Percentiles rank a stretch among this genome's conserved stretches.
Evolutionary conservation across 208 protist species (phyloP).

Genomic region (Leishmania aethiopica): DNA sequence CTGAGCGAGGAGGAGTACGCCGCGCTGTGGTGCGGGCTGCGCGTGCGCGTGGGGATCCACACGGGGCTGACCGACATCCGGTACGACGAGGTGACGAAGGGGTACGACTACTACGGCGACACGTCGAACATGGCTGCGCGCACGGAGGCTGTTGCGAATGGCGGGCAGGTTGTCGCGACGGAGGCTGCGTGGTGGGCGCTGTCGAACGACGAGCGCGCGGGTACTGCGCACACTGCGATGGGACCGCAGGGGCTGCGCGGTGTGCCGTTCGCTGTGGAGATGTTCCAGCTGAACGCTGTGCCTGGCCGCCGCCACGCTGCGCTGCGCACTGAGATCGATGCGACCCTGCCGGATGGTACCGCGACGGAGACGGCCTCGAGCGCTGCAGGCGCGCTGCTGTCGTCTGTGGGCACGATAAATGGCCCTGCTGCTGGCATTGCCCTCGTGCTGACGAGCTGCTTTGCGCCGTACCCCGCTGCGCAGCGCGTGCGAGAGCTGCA

Average conservation of each 20-base stretch:
- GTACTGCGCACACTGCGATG: constrained; percentile 23
- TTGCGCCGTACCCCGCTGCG: constrained; percentile 40
- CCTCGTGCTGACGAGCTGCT: constrained; percentile 38
- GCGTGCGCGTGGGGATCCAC: constrained; percentile 67
- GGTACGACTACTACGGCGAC: constrained; percentile 42
- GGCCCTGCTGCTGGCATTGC: constrained; percentile 24
- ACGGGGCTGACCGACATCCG: constrained; percentile 67
- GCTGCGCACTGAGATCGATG: constrained; percentile 58
- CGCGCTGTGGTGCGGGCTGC: constrained; percentile 46
- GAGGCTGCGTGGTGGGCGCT: constrained; percentile 45
- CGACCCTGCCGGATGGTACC: constrained; percentile 26
- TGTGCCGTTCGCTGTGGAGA: constrained; percentile 57
- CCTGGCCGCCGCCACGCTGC: constrained; percentile 41
- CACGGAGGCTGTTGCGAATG: constrained; percentile 69
- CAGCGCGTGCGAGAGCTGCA: constrained; percentile 6
- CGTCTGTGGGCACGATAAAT: constrained; percentile 24
- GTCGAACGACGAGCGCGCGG: constrained; percentile 32
- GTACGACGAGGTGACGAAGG: constrained; percentile 57
- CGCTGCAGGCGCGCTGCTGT: constrained; percentile 29
- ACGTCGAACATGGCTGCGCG: constrained; percentile 43
- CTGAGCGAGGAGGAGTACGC: constrained; percentile 42
- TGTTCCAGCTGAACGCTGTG: constrained; percentile 65
- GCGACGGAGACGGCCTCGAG: constrained; percentile 15
- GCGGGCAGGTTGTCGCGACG: constrained; percentile 75
- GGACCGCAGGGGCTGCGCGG: constrained; percentile 53